Conservation (phyloP, 768 basidiomycete species). For the Lepiota brunneoincarnata region DNA sequence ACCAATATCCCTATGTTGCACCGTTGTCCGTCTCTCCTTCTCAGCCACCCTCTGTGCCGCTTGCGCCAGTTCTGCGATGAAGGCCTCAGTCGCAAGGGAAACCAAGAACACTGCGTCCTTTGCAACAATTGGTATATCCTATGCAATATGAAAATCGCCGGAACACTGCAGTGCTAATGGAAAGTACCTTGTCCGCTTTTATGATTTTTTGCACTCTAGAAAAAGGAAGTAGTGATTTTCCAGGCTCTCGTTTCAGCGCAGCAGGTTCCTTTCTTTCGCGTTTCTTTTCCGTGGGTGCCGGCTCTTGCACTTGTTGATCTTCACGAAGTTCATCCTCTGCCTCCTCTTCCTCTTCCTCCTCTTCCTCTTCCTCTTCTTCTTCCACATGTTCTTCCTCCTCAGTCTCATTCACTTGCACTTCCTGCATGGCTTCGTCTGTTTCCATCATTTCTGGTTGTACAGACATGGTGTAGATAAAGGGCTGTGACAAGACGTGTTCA, state of each 20-base stretch:
- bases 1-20: conserved; percentile 84
- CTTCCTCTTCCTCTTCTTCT: not conserved
- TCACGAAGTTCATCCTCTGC: not conserved
- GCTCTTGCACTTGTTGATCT: conserved; percentile 7
- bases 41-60: conserved; percentile 71
- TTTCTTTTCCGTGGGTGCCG: conserved; percentile 24
- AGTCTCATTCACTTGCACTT: conserved; percentile 8
- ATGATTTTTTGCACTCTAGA: conserved; percentile 80
- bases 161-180: not conserved
- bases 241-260: conserved; percentile 33
- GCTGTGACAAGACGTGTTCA: conserved; percentile 13
- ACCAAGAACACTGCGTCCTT: conserved; percentile 80
- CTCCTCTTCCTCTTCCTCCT: conserved; percentile 10
- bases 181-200: conserved; percentile 75
- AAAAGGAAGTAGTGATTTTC: conserved; percentile 75
- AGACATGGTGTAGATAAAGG: conserved; percentile 5
- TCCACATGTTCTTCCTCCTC: conserved; percentile 4
- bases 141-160: conserved; percentile 3
- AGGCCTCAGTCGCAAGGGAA: conserved; percentile 84
- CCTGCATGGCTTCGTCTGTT: conserved; percentile 11
- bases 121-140: conserved; percentile 77
- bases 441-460: conserved; percentile 11
- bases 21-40: conserved; percentile 67
- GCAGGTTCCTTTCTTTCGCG: conserved; percentile 25
- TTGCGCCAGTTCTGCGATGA: conserved; percentile 71